These are phyloP conservation scores for Vairimorpha ceranae DNA, from an alignment of 371 early-diverging fungal genomes.

Conservation along the genomic window DNA sequence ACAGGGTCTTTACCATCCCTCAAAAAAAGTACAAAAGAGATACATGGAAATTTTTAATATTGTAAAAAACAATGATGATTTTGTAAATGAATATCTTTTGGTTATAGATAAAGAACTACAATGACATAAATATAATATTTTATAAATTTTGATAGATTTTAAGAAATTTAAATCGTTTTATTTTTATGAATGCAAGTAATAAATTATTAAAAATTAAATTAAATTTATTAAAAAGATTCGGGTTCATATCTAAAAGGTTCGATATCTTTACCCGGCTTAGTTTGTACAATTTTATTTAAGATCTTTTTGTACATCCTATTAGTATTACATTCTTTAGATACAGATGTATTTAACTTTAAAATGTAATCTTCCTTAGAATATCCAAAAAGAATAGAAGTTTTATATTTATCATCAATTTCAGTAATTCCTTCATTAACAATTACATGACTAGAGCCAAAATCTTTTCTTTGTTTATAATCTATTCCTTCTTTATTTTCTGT, in stretches of 20 bases:
- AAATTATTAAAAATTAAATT: neutral
- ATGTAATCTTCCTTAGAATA: constrained; percentile 44
- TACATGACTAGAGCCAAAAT: constrained; percentile 56
- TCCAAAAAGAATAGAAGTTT: constrained; percentile 48
- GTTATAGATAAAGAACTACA: neutral
- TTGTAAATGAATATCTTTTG: neutral
- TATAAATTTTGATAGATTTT: neutral
- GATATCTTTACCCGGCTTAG: constrained; percentile 5
- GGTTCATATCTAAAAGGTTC: constrained; percentile 27
- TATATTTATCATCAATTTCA: constrained; percentile 48
- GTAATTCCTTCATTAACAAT: constrained; percentile 58
- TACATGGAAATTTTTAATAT: constrained; percentile 93
- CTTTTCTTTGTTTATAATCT: constrained; percentile 55
- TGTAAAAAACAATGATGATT: constrained; percentile 6
- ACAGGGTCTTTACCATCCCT: constrained; percentile 87
- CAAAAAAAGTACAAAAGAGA: constrained; percentile 80
- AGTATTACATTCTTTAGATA: constrained; percentile 36
- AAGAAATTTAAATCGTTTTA: neutral
- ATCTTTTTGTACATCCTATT: constrained; percentile 30
- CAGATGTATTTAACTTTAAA: constrained; percentile 27
- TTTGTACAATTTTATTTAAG: neutral
- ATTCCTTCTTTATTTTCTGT: constrained; percentile 51
- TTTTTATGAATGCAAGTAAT: neutral
- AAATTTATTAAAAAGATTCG: constrained; percentile 2
- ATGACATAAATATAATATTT: neutral